A percentile compares a stretch with the other conserved stretches of the same genome.
Conservation (phyloP, 805 yeast genomes). For the Starmera quercuum region DNA sequence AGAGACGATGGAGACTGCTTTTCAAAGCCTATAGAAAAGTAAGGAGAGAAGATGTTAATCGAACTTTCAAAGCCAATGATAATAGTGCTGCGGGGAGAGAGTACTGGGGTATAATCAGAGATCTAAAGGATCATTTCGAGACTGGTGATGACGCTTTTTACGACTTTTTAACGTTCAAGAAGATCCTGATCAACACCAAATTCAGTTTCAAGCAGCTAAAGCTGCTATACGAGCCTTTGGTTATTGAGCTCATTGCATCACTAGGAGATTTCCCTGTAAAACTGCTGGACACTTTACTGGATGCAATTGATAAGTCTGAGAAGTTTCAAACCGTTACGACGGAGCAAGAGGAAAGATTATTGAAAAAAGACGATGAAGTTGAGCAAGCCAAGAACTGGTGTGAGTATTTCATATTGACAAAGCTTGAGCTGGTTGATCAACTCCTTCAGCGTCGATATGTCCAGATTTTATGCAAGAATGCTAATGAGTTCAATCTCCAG, state of each 20-base stretch:
- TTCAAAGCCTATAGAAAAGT: constrained; percentile 43
- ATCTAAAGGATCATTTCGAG: constrained; percentile 10
- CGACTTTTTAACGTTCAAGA: constrained; percentile 21
- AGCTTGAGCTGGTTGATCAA: neutral
- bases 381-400: constrained; percentile 9
- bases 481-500: neutral
- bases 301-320: constrained; percentile 7
- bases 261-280: constrained; percentile 14
- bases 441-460: no score
- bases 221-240: constrained; percentile 23
- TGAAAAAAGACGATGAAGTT: constrained; percentile 5
- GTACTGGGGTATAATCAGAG: constrained; percentile 33
- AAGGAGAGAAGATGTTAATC: constrained; percentile 36
- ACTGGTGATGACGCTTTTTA: constrained; percentile 15
- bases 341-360: neutral
- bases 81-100: constrained; percentile 31
- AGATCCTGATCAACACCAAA: constrained; percentile 26
- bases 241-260: constrained; percentile 5
- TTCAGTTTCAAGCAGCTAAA: constrained; percentile 17
- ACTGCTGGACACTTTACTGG: constrained; percentile 9
- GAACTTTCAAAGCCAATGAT: constrained; percentile 34
- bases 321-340: constrained; percentile 4
- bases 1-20: constrained; percentile 21
- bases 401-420: constrained; percentile 8
- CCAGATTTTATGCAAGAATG: neutral